Evolutionary conservation across 2,329 filamentous ascomycete species (phyloP).

Genomic region (Tolypocladium nubicola): DNA sequence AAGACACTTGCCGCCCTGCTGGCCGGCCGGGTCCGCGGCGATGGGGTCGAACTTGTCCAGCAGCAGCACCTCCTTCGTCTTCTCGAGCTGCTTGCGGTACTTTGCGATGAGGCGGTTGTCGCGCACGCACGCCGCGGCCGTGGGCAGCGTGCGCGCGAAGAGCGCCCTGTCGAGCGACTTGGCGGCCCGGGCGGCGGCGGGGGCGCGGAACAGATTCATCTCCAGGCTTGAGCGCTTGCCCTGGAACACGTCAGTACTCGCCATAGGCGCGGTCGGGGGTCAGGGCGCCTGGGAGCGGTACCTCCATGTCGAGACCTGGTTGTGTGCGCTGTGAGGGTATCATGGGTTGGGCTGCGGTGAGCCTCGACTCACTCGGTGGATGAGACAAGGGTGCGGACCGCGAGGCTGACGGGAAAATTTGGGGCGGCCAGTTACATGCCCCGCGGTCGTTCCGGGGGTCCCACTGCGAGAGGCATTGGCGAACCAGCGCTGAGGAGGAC

Average conservation of each 20-base stretch:
- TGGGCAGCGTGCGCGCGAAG: slow-evolving; percentile 65
- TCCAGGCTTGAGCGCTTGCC: slow-evolving; percentile 16
- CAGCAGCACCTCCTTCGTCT: slow-evolving; percentile 54
- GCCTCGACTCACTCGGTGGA: not conserved
- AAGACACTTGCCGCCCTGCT: slow-evolving; percentile 48
- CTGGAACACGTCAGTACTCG: not conserved
- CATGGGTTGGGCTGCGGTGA: not conserved
- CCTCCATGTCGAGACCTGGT: slow-evolving; percentile 17
- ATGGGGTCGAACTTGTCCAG: slow-evolving; percentile 56
- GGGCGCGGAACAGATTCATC: slow-evolving; percentile 62
- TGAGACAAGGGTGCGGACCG: slow-evolving; percentile 1
- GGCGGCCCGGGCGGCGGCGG: slow-evolving; percentile 63
- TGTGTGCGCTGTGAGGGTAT: not conserved
- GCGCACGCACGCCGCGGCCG: slow-evolving; percentile 68
- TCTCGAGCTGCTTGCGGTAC: slow-evolving; percentile 56
- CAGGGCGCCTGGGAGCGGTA: not conserved
- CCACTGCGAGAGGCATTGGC: not conserved
- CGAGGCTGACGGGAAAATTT: slow-evolving; percentile 19
- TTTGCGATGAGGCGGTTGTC: slow-evolving; percentile 65
- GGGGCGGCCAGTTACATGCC: slow-evolving; percentile 2
- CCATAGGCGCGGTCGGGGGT: too few species aligned
- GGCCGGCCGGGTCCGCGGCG: slow-evolving; percentile 34
- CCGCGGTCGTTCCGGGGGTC: not conserved
- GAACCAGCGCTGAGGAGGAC: not conserved
- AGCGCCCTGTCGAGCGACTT: slow-evolving; percentile 72